phyloP scores from a whole-genome alignment of 148 eudicot species.

The Gaultheria prostrata region DNA sequence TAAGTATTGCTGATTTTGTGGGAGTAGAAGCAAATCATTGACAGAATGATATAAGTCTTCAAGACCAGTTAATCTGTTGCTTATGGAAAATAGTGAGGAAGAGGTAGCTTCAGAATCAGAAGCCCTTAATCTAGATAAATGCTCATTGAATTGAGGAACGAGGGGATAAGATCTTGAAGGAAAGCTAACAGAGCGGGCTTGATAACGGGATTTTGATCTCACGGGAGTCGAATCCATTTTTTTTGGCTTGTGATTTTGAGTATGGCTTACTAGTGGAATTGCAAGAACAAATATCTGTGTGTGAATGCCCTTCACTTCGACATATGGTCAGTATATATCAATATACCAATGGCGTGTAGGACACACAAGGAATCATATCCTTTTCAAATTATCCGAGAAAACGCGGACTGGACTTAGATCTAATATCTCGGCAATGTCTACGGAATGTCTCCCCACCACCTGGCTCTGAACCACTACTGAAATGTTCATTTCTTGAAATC shows the following conservation, averaged over 20 bases:
- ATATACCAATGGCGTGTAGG: neutral
- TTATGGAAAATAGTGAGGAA: slow-evolving; percentile 37
- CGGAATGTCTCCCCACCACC: slow-evolving; percentile 8
- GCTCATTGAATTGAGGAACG: slow-evolving; percentile 29
- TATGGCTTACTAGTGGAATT: neutral
- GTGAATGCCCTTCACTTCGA: neutral
- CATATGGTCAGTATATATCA: neutral
- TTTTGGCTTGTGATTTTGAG: neutral
- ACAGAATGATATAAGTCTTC: slow-evolving; percentile 23
- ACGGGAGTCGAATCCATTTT: slow-evolving; percentile 21
- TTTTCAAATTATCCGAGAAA: neutral
- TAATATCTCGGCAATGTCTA: slow-evolving; percentile 1
- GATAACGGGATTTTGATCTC: slow-evolving; percentile 17
- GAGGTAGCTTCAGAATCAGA: slow-evolving; percentile 29
- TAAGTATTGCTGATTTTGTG: slow-evolving; percentile 23
- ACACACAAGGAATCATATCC: slow-evolving; percentile 9
- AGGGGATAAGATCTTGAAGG: slow-evolving; percentile 27
- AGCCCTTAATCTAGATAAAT: slow-evolving; percentile 32
- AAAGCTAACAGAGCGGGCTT: slow-evolving; percentile 35
- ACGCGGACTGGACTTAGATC: slow-evolving; percentile 5
- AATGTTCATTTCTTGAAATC: neutral
- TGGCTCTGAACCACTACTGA: neutral
- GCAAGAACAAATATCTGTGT: neutral
- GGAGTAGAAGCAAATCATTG: slow-evolving; percentile 37
- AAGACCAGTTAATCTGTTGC: slow-evolving; percentile 25